phyloP scores from a whole-genome alignment of 2,329 filamentous ascomycete genomes.

The Geosmithia putterillii region DNA sequence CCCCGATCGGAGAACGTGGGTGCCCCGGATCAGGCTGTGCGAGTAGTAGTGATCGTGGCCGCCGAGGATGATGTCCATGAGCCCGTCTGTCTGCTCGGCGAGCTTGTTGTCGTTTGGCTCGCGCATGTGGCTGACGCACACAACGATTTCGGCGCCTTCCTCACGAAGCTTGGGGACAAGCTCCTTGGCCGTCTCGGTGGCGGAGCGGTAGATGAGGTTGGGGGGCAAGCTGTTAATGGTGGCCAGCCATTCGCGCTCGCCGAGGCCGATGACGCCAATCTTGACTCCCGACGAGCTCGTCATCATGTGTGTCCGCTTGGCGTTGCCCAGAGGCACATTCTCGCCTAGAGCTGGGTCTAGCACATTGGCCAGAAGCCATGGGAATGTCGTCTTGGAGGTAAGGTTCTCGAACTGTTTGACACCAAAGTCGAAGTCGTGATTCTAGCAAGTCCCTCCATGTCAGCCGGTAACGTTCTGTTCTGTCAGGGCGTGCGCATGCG shows the following conservation, averaged over 20 bases:
- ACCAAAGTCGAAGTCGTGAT: slow-evolving; percentile 89
- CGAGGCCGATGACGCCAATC: slow-evolving; percentile 73
- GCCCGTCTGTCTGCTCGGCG: slow-evolving; percentile 57
- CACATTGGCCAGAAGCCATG: slow-evolving; percentile 84
- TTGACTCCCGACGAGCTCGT: slow-evolving; percentile 76
- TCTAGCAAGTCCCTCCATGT: slow-evolving; percentile 30
- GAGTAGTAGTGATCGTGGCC: slow-evolving; percentile 86
- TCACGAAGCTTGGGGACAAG: slow-evolving; percentile 61
- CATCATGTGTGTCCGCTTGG: slow-evolving; percentile 62
- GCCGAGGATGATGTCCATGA: slow-evolving; percentile 76
- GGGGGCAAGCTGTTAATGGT: slow-evolving; percentile 82
- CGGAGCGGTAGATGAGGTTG: slow-evolving; percentile 69
- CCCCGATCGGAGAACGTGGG: slow-evolving; percentile 75
- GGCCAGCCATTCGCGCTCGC: slow-evolving; percentile 78
- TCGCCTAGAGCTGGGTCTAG: slow-evolving; percentile 72
- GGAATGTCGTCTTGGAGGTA: slow-evolving; percentile 64
- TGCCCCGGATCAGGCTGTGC: slow-evolving; percentile 65
- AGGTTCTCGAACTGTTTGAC: slow-evolving; percentile 68
- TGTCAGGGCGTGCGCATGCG: too few relatives aligned
- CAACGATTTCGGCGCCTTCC: slow-evolving; percentile 70
- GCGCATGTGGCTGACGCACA: slow-evolving; percentile 74
- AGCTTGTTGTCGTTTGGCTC: slow-evolving; percentile 86
- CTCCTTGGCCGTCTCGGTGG: slow-evolving; percentile 61
- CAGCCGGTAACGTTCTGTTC: not conserved
- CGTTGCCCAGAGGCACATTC: slow-evolving; percentile 62